Evolutionary conservation across 345 rosid genomes (phyloP), one percentile per base, ranked within the genome.

Genomic region (Alliaria petiolata): DNA sequence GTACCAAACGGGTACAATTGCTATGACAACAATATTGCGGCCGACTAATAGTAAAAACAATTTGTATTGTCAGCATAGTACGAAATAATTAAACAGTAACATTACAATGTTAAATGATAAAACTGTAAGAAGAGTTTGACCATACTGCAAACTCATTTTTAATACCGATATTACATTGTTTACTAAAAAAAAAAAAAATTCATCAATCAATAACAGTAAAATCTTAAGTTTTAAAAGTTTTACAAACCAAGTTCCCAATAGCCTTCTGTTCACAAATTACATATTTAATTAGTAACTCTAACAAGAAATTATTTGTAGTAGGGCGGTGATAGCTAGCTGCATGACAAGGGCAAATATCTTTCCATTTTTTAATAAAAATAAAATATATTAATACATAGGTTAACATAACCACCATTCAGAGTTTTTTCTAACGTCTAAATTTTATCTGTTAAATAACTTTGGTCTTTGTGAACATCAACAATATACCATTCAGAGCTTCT

Each of bases 251-350:
- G 49, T 15, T 44, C 4, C 49, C 20, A 7, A 30, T 28, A 35
- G n/a, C 11, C 2, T 5, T 14, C 35, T 51, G 14, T 7, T 34
- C 10, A 34, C 12, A 2, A 43, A 28, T 10, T 53, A 11, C 26
- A 13, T 43, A 31, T 5, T 4, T 44, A 28, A 53, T 13, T 16
- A 4, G 14, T 34, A 5, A 9, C 20, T 19, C 2, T 2, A 1
- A 26, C 30, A 14, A 20, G 5, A 4, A 19, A 22, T 22, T 55
- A 19, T 35, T n/a, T 14, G 51, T 15, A 26, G 59, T 59, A 30
- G 28, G 67, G 43, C 52, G 26, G 61, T 59, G 74, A 47, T 58
- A 70, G 74, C 5, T n/a, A n/a, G n/a, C n/a, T n/a, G n/a, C 67
- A 60, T 49, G 60, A 17, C 51, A 47, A 30, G 22, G 2, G 15